Evolutionary conservation across 2,329 filamentous ascomycete genomes (phyloP), one percentile per base, ranked within the genome.

Genomic region (Aspergillus cejpii): DNA sequence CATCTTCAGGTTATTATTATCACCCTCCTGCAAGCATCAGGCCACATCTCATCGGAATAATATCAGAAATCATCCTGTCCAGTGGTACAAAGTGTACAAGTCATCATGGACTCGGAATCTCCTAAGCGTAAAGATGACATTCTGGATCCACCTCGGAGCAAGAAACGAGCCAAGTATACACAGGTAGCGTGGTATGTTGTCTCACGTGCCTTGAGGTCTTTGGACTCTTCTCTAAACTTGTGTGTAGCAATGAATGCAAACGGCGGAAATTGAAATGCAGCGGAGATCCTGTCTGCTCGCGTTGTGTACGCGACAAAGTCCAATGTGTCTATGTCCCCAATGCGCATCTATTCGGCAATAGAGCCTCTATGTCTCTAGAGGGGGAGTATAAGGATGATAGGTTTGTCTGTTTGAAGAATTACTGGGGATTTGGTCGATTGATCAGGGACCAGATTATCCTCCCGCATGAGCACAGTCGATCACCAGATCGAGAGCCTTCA

Each of bases 231-330:
- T 20, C 29, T 28, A 37, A 23, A 43, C 26, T 38, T 43, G 6
- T 21, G 4, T 33, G 3, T 24, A 84, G 83, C 55, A 86, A 85
- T 58, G 82, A 85, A 60, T 86, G 83, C 65, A 86, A 86, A 57
- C 74, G 83, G n/a, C 79, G 83, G 46, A 86, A 86, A 64, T 81
- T 86, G 58, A 85, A 85, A 64, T 86, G 83, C 66, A 85, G 85
- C 63, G 83, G 83, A 49, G 79, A 84, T 55, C 78, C 75, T 1
- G 78, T 81, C 1, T 87, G 83, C 53, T 76, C 80, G 48, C 74
- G 83, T 45, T 87, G 83, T 56, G 78, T 41, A 2, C 53, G 56
- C 12, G 79, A 85, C 63, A 81, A 79, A 54, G 72, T 84, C 14
- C 66, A 76, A 50, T 85, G 82, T 58, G 69, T 83, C 36, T 85